Percentiles rank a stretch among this genome's conserved stretches.
These are phyloP conservation scores for Pseudonitzschia pungens DNA, from an alignment of 108 stramenopile genomes.

Conservation along the genomic window DNA sequence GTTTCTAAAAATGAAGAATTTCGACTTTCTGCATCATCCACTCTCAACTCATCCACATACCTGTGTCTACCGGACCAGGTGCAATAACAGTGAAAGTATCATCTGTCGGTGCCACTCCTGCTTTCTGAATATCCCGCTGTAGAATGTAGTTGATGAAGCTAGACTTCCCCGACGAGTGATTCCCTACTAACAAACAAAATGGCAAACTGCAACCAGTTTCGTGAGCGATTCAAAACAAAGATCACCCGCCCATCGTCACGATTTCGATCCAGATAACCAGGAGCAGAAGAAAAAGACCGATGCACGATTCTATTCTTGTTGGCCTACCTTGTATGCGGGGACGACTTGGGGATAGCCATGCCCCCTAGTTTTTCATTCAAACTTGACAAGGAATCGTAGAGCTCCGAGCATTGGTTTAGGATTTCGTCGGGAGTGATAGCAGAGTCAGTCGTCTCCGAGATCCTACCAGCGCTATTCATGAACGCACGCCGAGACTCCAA, in stretches of 20 bases:
- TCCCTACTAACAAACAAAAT: conserved; percentile 96
- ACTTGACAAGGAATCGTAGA: conserved; percentile 29
- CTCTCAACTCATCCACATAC: conserved; percentile 23
- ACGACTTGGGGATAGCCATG: conserved; percentile 29
- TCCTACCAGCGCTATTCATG: background rate
- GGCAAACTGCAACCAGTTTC: conserved; percentile 50
- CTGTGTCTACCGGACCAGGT: conserved; percentile 89
- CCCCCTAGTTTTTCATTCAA: conserved; percentile 38
- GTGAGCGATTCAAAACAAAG: background rate
- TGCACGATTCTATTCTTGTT: background rate
- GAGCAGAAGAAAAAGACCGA: background rate
- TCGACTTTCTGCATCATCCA: conserved; percentile 84
- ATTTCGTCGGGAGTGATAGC: conserved; percentile 23
- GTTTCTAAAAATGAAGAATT: no score
- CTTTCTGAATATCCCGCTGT: conserved; percentile 89
- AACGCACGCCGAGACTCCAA: background rate
- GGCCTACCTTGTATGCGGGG: conserved; percentile 20
- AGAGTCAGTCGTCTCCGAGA: background rate
- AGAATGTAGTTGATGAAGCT: conserved; percentile 97
- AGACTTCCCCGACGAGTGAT: conserved; percentile 94
- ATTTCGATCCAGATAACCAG: background rate
- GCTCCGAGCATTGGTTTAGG: conserved; percentile 20
- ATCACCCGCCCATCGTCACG: background rate
- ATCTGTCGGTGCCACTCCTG: conserved; percentile 99
- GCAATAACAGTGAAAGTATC: conserved; percentile 98